A percentile compares a stretch with the other conserved stretches of the same genome.
Evolutionary conservation across 2,329 filamentous ascomycete species (phyloP).

Genomic region (Penicillium sp.): DNA sequence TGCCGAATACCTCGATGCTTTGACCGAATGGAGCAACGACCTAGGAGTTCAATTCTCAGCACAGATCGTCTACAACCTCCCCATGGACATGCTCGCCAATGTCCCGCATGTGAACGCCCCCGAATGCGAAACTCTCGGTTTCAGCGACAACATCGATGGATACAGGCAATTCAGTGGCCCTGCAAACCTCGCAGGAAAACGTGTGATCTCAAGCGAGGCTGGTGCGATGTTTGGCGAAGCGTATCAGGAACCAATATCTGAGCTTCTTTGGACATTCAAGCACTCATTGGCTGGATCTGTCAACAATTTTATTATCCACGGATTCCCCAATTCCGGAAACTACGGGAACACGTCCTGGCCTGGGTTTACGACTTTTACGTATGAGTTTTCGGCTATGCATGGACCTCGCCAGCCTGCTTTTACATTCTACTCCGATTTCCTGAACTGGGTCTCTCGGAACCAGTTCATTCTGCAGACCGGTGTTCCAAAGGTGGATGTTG

Average conservation of each 20-base stretch:
- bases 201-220: constrained; percentile 44
- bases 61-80: constrained; percentile 45
- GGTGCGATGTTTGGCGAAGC: constrained; percentile 29
- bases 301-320: constrained; percentile 50
- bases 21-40: constrained; percentile 34
- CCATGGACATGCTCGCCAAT: constrained; percentile 44
- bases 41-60: constrained; percentile 40
- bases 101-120: constrained; percentile 43
- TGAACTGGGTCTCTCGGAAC: constrained; percentile 17
- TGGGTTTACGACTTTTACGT: constrained; percentile 47
- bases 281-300: constrained; percentile 43
- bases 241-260: constrained; percentile 28
- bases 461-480: constrained; percentile 31
- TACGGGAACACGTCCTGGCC: constrained; percentile 53
- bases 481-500: constrained; percentile 43
- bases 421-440: constrained; percentile 14
- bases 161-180: constrained; percentile 45
- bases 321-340: constrained; percentile 42
- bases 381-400: constrained; percentile 39
- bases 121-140: constrained; percentile 44
- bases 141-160: constrained; percentile 38
- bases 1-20: constrained; percentile 28
- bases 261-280: constrained; percentile 40
- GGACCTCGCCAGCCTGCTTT: constrained; percentile 21
- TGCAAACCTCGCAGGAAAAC: constrained; percentile 40